Evolutionary conservation across 2,329 filamentous ascomycete species (phyloP).

Genomic region (Dryadomyces quercus-mongolicae): DNA sequence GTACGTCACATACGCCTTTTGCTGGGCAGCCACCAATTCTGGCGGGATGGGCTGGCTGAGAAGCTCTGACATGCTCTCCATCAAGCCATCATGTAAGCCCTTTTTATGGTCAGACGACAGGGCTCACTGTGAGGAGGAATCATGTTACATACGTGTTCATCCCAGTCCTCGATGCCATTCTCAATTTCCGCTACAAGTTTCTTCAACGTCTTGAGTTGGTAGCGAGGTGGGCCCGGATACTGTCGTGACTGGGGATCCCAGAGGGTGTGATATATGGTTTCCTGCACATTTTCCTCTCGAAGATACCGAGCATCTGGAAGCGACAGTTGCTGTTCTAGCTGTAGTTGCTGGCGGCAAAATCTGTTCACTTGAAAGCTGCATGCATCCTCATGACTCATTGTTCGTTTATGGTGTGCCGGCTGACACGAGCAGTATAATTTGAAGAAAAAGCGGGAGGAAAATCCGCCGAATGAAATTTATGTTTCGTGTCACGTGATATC

Average conservation of each 20-base stretch:
- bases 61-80: neutral
- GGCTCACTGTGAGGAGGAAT: constrained; percentile 8
- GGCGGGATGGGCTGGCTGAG: neutral
- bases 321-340: constrained; percentile 55
- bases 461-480: too few species aligned
- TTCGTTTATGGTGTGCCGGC: neutral
- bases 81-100: neutral
- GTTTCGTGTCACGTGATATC: too few species aligned
- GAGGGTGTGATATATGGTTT: constrained; percentile 43
- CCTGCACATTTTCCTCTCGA: constrained; percentile 46
- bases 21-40: neutral
- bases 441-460: neutral
- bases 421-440: neutral
- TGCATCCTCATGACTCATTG: neutral
- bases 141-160: constrained; percentile 64
- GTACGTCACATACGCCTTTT: neutral
- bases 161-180: constrained; percentile 63
- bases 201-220: constrained; percentile 63
- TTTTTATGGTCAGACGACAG: neutral
- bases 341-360: constrained; percentile 67
- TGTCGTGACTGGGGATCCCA: constrained; percentile 28
- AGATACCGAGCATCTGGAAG: constrained; percentile 51
- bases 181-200: constrained; percentile 59
- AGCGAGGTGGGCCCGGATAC: constrained; percentile 46
- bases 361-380: neutral